Evolutionary conservation across 352 stramenopile genomes (phyloP).

Genomic region (Thalassiosira livingstoniorum): DNA sequence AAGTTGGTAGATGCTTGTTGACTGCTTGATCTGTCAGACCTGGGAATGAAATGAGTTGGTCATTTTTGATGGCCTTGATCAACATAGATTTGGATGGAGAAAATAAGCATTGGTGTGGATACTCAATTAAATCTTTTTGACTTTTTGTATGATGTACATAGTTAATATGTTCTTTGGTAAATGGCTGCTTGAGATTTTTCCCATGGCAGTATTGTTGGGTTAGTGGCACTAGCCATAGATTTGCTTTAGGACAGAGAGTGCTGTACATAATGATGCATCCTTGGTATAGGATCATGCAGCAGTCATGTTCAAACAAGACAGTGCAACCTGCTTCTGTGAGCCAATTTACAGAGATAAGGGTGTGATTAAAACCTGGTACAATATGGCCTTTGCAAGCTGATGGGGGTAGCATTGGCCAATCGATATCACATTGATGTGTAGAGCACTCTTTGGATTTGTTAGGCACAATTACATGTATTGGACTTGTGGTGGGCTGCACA

Average conservation of each 20-base stretch:
- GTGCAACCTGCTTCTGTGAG: too few species aligned
- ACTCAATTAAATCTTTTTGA: not conserved
- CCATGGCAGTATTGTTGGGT: not conserved
- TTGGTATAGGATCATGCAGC: not conserved
- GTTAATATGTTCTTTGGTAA: not conserved
- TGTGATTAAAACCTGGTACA: not conserved
- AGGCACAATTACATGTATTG: not conserved
- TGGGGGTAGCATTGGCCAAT: not conserved
- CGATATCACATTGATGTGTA: not conserved
- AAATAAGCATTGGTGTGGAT: constrained; percentile 3
- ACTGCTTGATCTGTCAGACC: constrained; percentile 34
- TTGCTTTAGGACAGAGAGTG: not conserved
- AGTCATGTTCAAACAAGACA: not conserved
- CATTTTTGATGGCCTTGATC: constrained; percentile 19
- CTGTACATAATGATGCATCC: not conserved
- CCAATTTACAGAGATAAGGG: not conserved
- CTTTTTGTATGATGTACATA: not conserved
- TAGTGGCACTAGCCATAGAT: not conserved
- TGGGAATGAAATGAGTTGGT: constrained; percentile 37
- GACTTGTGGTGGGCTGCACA: not conserved
- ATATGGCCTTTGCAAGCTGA: not conserved
- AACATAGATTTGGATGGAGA: constrained; percentile 2
- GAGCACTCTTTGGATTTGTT: not conserved
- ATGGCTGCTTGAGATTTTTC: not conserved
- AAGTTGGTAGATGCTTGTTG: constrained; percentile 30